A percentile compares a stretch with the other conserved stretches of the same genome.
phyloP scores from a whole-genome alignment of 768 basidiomycete species.

The Galerina marginata region DNA sequence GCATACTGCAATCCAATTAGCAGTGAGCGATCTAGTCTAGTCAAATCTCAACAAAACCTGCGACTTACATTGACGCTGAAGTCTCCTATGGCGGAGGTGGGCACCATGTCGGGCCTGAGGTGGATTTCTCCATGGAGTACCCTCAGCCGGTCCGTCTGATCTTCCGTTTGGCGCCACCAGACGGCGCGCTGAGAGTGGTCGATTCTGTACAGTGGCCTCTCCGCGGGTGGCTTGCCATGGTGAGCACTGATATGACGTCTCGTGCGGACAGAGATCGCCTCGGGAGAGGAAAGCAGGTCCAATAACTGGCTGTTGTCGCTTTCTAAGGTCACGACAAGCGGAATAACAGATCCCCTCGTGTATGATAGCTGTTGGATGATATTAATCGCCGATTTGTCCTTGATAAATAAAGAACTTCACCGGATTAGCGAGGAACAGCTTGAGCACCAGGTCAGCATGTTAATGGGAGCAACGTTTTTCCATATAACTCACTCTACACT shows the following conservation, averaged over 20 bases:
- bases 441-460: neutral
- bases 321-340: slow-evolving; percentile 36
- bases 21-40: too few species aligned
- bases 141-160: slow-evolving; percentile 28
- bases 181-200: slow-evolving; percentile 22
- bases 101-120: slow-evolving; percentile 36
- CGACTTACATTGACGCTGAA: slow-evolving; percentile 41
- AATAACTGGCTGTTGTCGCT: slow-evolving; percentile 38
- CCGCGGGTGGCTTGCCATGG: neutral
- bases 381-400: neutral
- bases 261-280: slow-evolving; percentile 36
- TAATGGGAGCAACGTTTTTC: neutral
- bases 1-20: too few species aligned
- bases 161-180: slow-evolving; percentile 16
- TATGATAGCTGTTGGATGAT: slow-evolving; percentile 38
- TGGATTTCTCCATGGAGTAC: slow-evolving; percentile 42
- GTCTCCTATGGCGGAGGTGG: slow-evolving; percentile 40
- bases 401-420: slow-evolving; percentile 25
- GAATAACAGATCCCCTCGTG: slow-evolving; percentile 44
- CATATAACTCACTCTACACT: slow-evolving; percentile 36
- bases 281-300: slow-evolving; percentile 38
- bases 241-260: slow-evolving; percentile 11
- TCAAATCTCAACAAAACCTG: neutral
- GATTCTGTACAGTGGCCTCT: slow-evolving; percentile 7
- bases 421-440: slow-evolving; percentile 47